Evolutionary conservation across 345 rosid species (phyloP), one percentile per base, ranked within the genome.

Genomic region (Sonneratia alba): DNA sequence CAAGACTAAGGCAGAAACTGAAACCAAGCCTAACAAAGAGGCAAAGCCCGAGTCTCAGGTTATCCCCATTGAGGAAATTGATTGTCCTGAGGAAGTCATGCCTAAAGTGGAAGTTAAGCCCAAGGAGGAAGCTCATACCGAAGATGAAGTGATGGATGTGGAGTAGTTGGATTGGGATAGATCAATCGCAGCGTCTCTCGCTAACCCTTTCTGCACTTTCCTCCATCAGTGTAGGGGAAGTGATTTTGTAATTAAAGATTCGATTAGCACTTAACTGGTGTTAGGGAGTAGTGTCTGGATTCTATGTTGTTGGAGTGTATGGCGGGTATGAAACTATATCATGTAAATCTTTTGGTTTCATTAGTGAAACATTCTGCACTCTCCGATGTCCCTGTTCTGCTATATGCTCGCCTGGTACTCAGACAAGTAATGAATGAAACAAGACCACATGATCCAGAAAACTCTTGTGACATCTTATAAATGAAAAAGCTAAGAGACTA

Each of bases 61-160:
- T 18, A 48, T 7, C 36, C 34, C 71, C 10, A 57, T 42, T 12
- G 37, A 36, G 36, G 55, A 43, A 51, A 22, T 14, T 27, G 6
- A 32, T 12, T 36, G 38, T 48, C 37, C 19, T 19, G 24, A 48
- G 57, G 71, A 69, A 27, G 62, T 49, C 13, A 21, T 32, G 45
- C 71, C 71, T 22, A 49, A 69, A 19, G 71, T 9, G n/a, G 71
- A 69, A 51, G 62, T 49, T 10, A 36, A 49, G 27, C 71, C 71
- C 48, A 32, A 69, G 37, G 71, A 10, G n/a, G 71, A 69, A 51
- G 71, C 15, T n/a, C 32, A 49, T 21, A 10, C 62, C 4, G 40
- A 9, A 34, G 71, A n/a, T n/a, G 16, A 69, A 6, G 24, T 49
- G 15, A 69, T 51, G 47, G 71, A 49, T 69, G 62, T 18, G 12